These are phyloP conservation scores for Stevia rebaudiana DNA, from an alignment of 140 eudicot genomes.

Conservation along the genomic window DNA sequence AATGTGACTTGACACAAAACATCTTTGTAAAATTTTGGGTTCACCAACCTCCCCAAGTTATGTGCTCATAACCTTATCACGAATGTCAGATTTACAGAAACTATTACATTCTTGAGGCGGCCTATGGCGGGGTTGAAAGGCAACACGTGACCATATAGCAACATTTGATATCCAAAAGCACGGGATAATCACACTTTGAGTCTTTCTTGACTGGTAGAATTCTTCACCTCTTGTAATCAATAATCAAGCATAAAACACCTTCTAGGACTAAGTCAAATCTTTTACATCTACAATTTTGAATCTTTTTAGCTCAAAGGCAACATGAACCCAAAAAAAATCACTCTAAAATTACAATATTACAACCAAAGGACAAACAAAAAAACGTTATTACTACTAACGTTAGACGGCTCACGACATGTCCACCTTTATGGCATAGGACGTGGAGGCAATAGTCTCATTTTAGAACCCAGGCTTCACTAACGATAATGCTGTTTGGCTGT, in stretches of 20 bases:
- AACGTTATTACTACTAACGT: too few species aligned
- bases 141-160: slow-evolving; percentile 69
- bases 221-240: slow-evolving; percentile 44
- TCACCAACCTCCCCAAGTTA: slow-evolving; percentile 76
- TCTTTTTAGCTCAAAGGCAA: too few species aligned
- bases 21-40: slow-evolving; percentile 60
- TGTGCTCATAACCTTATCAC: slow-evolving; percentile 67
- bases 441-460: too few species aligned
- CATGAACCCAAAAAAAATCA: too few species aligned
- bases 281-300: too few species aligned
- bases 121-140: slow-evolving; percentile 45
- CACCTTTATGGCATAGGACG: too few species aligned
- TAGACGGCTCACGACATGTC: too few species aligned
- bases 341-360: too few species aligned
- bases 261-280: too few species aligned
- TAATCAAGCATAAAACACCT: neutral
- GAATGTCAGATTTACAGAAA: slow-evolving; percentile 69
- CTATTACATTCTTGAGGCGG: slow-evolving; percentile 36
- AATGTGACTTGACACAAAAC: slow-evolving; percentile 60
- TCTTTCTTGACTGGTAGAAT: slow-evolving; percentile 72
- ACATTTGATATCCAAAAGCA: slow-evolving; percentile 58
- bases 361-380: too few species aligned
- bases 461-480: too few species aligned
- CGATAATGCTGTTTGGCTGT: too few species aligned
- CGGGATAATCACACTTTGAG: slow-evolving; percentile 32